Percentiles rank a stretch among this genome's conserved stretches.
phyloP scores from a whole-genome alignment of 169 alveolate genomes.

The Babesia gibsoni region DNA sequence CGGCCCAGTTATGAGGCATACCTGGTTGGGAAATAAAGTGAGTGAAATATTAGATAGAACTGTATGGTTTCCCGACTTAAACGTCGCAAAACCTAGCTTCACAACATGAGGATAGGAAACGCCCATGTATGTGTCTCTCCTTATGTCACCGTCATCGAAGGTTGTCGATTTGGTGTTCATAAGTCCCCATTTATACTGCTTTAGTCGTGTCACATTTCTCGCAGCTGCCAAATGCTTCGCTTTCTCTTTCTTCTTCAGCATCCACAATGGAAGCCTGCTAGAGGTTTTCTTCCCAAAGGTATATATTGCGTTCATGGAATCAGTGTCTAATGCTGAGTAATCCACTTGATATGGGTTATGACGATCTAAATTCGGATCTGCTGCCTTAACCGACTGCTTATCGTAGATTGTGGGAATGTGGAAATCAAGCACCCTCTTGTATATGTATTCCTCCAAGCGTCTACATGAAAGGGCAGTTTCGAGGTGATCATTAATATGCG shows the following conservation, averaged over 20 bases:
- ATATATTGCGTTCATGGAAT: not conserved
- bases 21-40: slow-evolving; percentile 21
- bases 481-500: slow-evolving; percentile 60
- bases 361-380: not conserved
- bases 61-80: slow-evolving; percentile 2
- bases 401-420: slow-evolving; percentile 42
- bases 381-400: slow-evolving; percentile 6
- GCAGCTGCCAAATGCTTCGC: not conserved
- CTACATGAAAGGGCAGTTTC: slow-evolving; percentile 52
- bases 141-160: not conserved
- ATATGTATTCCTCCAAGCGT: slow-evolving; percentile 43
- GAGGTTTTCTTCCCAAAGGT: not conserved
- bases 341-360: slow-evolving; percentile 17
- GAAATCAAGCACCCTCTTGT: slow-evolving; percentile 32
- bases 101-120: slow-evolving; percentile 38
- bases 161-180: not conserved
- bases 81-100: slow-evolving; percentile 33
- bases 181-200: not conserved
- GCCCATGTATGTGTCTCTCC: slow-evolving; percentile 27
- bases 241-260: not conserved
- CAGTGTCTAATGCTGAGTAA: not conserved
- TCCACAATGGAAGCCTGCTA: not conserved
- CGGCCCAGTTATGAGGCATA: slow-evolving; percentile 38
- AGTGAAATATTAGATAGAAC: slow-evolving; percentile 9
- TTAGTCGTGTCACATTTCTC: not conserved